Conservation (phyloP, 441 rosid genomes). For the Syzygium malaccense region DNA sequence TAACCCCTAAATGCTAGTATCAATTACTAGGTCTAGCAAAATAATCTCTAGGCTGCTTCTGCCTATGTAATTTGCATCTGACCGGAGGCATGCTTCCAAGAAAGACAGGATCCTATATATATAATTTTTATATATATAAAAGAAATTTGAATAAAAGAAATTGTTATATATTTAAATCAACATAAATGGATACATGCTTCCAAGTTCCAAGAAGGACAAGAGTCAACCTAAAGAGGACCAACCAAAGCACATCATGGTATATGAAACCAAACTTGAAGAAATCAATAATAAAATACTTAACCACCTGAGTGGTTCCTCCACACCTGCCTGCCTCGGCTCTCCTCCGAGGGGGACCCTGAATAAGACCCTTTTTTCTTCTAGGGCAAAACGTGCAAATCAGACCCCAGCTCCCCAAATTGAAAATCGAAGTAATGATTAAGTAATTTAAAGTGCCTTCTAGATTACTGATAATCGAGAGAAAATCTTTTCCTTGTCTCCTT, state of each 20-base stretch:
- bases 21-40: not conserved
- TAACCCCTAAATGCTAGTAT: not conserved
- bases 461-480: not conserved
- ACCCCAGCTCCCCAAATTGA: not conserved
- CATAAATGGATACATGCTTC: not conserved
- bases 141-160: not conserved
- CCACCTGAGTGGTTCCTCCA: not conserved
- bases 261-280: not conserved
- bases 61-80: not conserved
- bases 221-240: not conserved
- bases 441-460: not conserved
- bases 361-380: not conserved
- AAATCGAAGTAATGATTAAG: not conserved
- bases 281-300: not conserved
- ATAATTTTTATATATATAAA: too few relatives aligned
- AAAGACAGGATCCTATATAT: not conserved
- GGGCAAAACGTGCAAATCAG: not conserved
- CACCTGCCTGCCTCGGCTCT: not conserved
- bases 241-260: not conserved
- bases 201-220: not conserved
- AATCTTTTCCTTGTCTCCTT: not conserved
- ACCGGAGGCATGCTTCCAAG: not conserved
- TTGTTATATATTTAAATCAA: not conserved
- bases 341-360: not conserved
- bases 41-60: not conserved